Evolutionary conservation across 148 eudicot species (phyloP), one percentile per base, ranked within the genome.

Genomic region (Persicaria maculosa): DNA sequence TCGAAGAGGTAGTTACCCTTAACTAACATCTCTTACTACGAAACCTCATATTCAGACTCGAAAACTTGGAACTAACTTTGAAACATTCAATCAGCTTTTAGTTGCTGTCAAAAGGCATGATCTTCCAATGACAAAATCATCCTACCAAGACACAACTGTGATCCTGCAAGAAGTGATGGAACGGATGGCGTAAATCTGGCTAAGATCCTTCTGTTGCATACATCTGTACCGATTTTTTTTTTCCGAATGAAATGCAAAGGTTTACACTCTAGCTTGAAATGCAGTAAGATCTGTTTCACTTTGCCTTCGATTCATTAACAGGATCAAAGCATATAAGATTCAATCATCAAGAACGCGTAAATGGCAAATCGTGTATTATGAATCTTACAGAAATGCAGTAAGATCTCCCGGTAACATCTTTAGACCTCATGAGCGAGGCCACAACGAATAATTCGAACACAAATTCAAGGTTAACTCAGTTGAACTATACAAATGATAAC

Each of bases 91-190:
- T 64, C 89, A 89, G 93, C 83, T 88, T 78, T 81, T 76, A 50
- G 89, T 77, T 48, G 93, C 93, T 15, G 91, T 86, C 43, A 89
- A 77, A 68, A 61, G 79, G 76, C 82, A 86, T 75, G 85, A 84
- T 54, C 76, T 88, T 72, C 74, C 86, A 36, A 81, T 54, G 78
- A 92, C 87, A 71, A 75, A 83, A 47, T 69, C 85, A 4, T 77
- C 73, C 70, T 90, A 90, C 71, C 68, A 75, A 77, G 83, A 86
- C 47, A 90, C 95, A 6, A 82, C 87, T n/a, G 74, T 82, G n/a
- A 65, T 87, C 72, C 82, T 92, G 61, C 85, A 92, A 75, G 94
- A 92, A 78, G 97, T 89, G 79, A 92, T 85, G 94, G 80, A 46
- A 43, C 78, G 86, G 81, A 83, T 86, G 90, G 87, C 89, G 11